phyloP scores from a whole-genome alignment of 805 yeast species.

The Saccharomyces paradoxus region DNA sequence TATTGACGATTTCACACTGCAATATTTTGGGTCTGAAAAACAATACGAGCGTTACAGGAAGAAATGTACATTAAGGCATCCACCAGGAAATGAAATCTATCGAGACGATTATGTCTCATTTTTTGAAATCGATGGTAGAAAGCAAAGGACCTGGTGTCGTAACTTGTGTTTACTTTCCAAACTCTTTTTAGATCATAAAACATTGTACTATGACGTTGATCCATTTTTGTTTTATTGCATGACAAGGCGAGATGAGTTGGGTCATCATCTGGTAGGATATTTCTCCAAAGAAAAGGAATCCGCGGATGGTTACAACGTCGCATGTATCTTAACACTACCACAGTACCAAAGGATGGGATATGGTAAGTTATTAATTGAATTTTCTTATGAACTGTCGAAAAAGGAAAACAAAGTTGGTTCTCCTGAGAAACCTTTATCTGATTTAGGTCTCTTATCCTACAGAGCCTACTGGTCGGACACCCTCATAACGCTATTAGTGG shows the following conservation, averaged over 20 bases:
- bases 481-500: constrained; percentile 63
- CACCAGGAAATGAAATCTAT: constrained; percentile 97
- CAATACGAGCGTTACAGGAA: constrained; percentile 88
- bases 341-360: constrained; percentile 94
- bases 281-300: constrained; percentile 95
- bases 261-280: constrained; percentile 94
- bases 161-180: constrained; percentile 86
- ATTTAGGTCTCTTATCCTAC: constrained; percentile 85
- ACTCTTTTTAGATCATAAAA: constrained; percentile 88
- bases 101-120: constrained; percentile 88
- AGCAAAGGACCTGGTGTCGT: constrained; percentile 95
- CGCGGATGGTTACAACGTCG: constrained; percentile 91
- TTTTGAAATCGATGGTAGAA: constrained; percentile 94
- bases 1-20: constrained; percentile 83
- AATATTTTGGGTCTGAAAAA: constrained; percentile 79
- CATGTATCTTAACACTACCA: constrained; percentile 92
- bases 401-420: constrained; percentile 89
- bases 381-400: constrained; percentile 83
- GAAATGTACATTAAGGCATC: constrained; percentile 85
- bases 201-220: constrained; percentile 94
- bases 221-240: constrained; percentile 94
- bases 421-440: constrained; percentile 95
- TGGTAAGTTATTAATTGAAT: constrained; percentile 85
- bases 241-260: constrained; percentile 82
- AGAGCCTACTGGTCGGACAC: constrained; percentile 97